Base-by-base conservation (phyloP, 2,329 filamentous ascomycete species). In the Apiospora hydei region DNA sequence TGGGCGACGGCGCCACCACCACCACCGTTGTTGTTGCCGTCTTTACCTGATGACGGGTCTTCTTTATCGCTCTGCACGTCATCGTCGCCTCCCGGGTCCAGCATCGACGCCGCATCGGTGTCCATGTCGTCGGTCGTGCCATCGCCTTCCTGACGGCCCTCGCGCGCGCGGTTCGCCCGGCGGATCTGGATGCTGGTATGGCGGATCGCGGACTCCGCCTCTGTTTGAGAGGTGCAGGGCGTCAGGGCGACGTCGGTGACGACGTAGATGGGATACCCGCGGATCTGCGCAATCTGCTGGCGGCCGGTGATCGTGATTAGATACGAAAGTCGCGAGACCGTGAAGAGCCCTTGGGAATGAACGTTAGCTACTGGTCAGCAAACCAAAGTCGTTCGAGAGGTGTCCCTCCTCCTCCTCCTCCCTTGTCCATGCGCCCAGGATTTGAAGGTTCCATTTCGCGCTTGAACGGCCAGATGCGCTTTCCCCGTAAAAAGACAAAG, bases 171-270 rank as follows among this genome's bases (percentile, higher is more conserved):
- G 69, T 47, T 53, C 14, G 79, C 79, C 18, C 81, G 80, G 49
- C 81, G 81, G 24, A 89, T 77, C 26, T 85, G 82, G 10, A 76
- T 76, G 1, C 84, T 82, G 0, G 93, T 93, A 71, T 89, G 88
- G 3, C 84, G 82, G 72, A 98, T 92, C 11, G 94, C 92, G 41
- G 88, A 88, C 73, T 90, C 87, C 5, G 96, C 95, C 61, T 97
- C 94, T 53, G 83, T 81, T 77, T 92, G 92, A 7, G 93, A 96
- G 2, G 91, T 89, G 70, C 96, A 91, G 0, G 96, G 96, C 7
- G 97, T 97, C n/a, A 98, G 85, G 8, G 94, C 92, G 44, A 98
- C 93, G 77, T 97, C 94, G 61, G 93, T 96, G 73, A 98, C 90
- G 51, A 94, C 91, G 81, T 97, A 99, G 71, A 98, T 86, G 0